phyloP scores from a whole-genome alignment of 2,329 filamentous ascomycete species.

The Aspergillus carbonarius region DNA sequence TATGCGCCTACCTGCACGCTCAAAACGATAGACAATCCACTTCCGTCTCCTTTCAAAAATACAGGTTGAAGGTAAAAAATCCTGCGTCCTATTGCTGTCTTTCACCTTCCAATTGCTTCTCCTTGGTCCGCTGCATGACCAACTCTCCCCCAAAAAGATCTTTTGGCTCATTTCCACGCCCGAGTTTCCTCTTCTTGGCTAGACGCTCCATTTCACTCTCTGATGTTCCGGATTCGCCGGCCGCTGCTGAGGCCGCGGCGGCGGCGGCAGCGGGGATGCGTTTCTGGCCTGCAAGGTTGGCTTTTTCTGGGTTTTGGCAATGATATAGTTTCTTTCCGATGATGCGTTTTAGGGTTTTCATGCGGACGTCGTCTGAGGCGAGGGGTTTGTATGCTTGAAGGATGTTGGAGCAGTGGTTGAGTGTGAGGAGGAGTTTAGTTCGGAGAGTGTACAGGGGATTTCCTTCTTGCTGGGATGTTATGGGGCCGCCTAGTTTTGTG shows the following conservation, averaged over 20 bases:
- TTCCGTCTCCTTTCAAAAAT: not conserved
- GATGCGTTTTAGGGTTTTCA: constrained; percentile 46
- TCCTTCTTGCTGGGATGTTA: constrained; percentile 8
- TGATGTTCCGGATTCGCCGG: constrained; percentile 27
- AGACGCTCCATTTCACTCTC: constrained; percentile 39
- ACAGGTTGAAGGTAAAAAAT: too few relatives aligned
- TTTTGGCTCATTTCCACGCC: constrained; percentile 25
- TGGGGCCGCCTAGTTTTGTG: constrained; percentile 38
- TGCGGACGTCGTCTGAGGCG: constrained; percentile 39
- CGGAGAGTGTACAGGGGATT: constrained; percentile 35
- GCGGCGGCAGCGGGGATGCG: constrained; percentile 37
- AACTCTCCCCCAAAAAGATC: constrained; percentile 41
- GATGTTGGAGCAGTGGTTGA: constrained; percentile 40
- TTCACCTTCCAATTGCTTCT: constrained; percentile 3
- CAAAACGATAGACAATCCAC: not conserved
- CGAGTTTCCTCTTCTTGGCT: constrained; percentile 43
- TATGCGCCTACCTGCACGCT: not conserved
- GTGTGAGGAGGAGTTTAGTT: constrained; percentile 37
- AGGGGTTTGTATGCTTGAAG: constrained; percentile 42
- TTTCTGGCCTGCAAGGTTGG: constrained; percentile 44
- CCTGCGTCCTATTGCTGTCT: not conserved
- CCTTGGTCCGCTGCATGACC: constrained; percentile 34
- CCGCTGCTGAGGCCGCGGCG: constrained; percentile 14
- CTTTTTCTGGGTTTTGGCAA: constrained; percentile 51
- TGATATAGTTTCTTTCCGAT: constrained; percentile 52